phyloP scores from a whole-genome alignment of 2,329 filamentous ascomycete species.

The Ceratocystis harringtonii region DNA sequence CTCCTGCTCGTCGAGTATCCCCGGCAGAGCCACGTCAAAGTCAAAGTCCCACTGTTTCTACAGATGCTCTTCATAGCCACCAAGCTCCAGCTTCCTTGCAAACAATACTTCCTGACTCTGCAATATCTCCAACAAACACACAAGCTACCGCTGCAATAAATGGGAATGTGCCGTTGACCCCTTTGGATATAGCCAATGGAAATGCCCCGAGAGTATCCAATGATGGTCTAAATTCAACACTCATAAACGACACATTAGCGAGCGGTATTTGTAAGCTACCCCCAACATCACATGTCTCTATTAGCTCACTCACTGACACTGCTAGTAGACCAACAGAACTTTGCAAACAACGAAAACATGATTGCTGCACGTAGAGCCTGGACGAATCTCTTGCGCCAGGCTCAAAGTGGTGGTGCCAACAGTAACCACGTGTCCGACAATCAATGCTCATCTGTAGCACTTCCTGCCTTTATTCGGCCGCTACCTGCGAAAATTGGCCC shows the following conservation, averaged over 20 bases:
- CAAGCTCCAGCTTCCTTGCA: neutral
- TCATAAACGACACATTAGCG: neutral
- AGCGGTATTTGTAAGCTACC: conserved; percentile 8
- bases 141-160: neutral
- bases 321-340: conserved; percentile 22
- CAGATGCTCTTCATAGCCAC: neutral
- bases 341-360: conserved; percentile 13
- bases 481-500: conserved; percentile 60
- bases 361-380: conserved; percentile 13
- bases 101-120: neutral
- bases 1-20: conserved; percentile 7
- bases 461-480: conserved; percentile 60
- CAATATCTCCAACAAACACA: neutral
- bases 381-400: conserved; percentile 13
- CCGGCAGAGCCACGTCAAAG: conserved; percentile 1
- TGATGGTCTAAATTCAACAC: neutral
- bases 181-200: neutral
- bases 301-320: conserved; percentile 24
- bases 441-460: conserved; percentile 24
- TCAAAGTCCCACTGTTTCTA: conserved; percentile 5
- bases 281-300: neutral
- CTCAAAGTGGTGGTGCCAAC: conserved; percentile 24
- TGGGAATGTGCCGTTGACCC: neutral
- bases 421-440: neutral
- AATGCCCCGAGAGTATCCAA: neutral